Evolutionary conservation across 1,284 basidiomycete genomes (phyloP), one percentile per base, ranked within the genome.

Genomic region (Cutaneotrichosporon curvatum): DNA sequence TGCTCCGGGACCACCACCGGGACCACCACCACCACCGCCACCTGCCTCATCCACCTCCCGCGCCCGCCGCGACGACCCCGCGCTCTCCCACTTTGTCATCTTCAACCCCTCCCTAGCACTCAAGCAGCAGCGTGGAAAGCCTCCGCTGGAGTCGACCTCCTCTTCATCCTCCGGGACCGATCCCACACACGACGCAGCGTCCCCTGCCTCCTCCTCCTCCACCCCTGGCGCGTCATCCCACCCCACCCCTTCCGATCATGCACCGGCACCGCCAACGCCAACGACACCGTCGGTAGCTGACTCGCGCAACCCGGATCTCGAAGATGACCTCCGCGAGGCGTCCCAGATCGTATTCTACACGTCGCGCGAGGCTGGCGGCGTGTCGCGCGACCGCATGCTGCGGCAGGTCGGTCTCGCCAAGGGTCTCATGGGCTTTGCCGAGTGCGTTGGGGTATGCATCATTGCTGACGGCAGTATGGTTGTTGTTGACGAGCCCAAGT

Each of bases 311-410:
- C 43, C 52, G 12, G 62, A 67, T 39, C 56, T 65, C 5, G 61
- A 70, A 30, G 67, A 68, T 44, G 67, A 70, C 48, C 47, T 62
- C 19, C 50, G 52, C 31, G 63, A 70, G 45, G 67, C 66, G 6
- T 56, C 59, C 5, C 67, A 70, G 57, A 68, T 70, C 36, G 37
- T 68, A 2, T 70, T 68, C 48, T 70, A 70, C 53, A 70, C 65
- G 14, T 59, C 58, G 5, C 49, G 58, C 22, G 56, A 62, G 31
- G 56, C 53, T 4, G 57, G 59, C 5, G 53, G 60, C 14, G 63
- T 70, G 15, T 63, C 58, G 46, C 46, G 67, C 36, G 62, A 68
- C 51, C 59, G 47, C 30, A 70, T 68, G 67, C 50, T 70, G 39
- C 51, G 65, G 45, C 66, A 70, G 53, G 62, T 64, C 6, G 65